Evolutionary conservation across 1,284 basidiomycete genomes (phyloP), one percentile per base, ranked within the genome.

Genomic region (Athelia psychrophila): DNA sequence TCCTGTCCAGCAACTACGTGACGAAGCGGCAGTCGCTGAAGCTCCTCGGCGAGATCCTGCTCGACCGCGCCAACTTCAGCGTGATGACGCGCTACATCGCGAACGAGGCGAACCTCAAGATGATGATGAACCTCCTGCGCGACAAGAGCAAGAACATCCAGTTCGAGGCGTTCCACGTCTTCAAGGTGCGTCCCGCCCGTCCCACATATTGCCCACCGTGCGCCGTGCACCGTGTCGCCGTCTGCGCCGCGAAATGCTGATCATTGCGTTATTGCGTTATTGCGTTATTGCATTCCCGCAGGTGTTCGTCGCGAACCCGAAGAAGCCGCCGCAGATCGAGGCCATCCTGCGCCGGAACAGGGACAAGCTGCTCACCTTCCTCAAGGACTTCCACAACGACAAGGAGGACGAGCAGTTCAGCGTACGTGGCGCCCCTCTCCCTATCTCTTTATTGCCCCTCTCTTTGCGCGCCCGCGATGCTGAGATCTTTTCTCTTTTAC

Each of bases 21-120:
- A 99, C 97, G n/a, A 98, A 98, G 71, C 91, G 97, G 2, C 96
- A 99, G 69, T 98, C 95, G 0, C 84, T 99, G 64, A 99, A 99
- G 72, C 83, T 99, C 2, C 84, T 99, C 1, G 96, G 97, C 60
- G 97, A 99, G 73, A 98, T 99, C 69, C 77, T 99, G 1, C 86
- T 99, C 46, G 97, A 99, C 72, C 84, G 96, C 24, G 94, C 95
- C 42, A 99, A 99, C 72, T 99, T 98, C 76, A 91, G 82, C 61
- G 91, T 98, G 65, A 99, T 99, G 96, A 98, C 96, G 1, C 82
- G 87, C n/a, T 99, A 98, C 69, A 98, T 99, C 60, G 84, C 91
- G 4, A 87, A 85, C 61, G 89, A 91, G 64, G 88, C 88, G 35
- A 99, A 99, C 66, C 80, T 99, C 55, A 98, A 98, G 84, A 92